These are phyloP conservation scores for Tulasnella sp. DNA, from an alignment of 768 basidiomycete genomes.

Conservation along the genomic window DNA sequence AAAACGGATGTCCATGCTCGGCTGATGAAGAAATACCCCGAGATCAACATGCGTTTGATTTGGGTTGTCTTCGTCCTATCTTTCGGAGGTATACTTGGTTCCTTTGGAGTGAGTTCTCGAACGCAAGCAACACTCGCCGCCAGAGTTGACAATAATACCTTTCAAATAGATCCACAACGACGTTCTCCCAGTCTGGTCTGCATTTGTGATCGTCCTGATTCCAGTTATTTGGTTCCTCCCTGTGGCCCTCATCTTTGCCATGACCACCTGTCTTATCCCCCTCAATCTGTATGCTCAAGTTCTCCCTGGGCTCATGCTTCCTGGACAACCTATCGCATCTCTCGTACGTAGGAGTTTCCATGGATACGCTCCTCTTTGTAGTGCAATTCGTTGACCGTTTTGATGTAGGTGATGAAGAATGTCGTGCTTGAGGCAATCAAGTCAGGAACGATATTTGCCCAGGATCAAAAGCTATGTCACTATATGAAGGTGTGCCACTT, in stretches of 20 bases:
- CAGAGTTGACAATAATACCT: neutral
- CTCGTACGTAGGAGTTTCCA: conserved; percentile 37
- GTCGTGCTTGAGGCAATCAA: neutral
- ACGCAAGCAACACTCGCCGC: neutral
- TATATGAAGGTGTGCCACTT: neutral
- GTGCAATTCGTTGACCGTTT: conserved; percentile 35
- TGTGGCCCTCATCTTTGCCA: conserved; percentile 50
- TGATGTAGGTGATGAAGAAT: conserved; percentile 39
- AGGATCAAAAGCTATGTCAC: neutral
- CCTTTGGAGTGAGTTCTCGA: conserved; percentile 43
- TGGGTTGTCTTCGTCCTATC: conserved; percentile 46
- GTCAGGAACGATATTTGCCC: neutral
- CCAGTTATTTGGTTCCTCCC: conserved; percentile 51
- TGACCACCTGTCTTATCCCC: conserved; percentile 43
- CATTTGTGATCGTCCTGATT: conserved; percentile 46
- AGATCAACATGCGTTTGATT: conserved; percentile 50
- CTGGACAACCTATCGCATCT: conserved; percentile 49
- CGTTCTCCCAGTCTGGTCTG: conserved; percentile 56
- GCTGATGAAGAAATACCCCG: conserved; percentile 52
- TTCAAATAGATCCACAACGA: conserved; percentile 53
- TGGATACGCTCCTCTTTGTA: too few species aligned
- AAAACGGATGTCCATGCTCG: conserved; percentile 54
- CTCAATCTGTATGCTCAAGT: conserved; percentile 51
- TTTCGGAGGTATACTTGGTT: conserved; percentile 44
- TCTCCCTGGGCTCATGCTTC: conserved; percentile 50